A percentile compares a stretch with the other conserved stretches of the same genome.
These are phyloP conservation scores for Boletellus deceptivus DNA, from an alignment of 1,284 basidiomycete species.

Conservation along the genomic window DNA sequence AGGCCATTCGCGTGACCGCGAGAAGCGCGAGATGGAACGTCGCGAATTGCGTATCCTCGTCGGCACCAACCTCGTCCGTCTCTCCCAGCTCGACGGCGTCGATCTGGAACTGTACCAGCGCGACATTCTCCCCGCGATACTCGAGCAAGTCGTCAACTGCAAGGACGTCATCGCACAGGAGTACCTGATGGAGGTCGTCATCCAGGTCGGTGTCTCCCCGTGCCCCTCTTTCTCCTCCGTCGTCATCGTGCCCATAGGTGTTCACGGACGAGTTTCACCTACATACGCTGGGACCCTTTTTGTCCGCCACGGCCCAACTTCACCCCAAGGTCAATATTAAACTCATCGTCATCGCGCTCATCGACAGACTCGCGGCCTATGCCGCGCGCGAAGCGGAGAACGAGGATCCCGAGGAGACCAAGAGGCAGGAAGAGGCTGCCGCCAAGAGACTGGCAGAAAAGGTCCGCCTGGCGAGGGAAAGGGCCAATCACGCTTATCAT, in stretches of 20 bases:
- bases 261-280: constrained; percentile 97
- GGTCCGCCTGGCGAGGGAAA: constrained; percentile 61
- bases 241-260: constrained; percentile 45
- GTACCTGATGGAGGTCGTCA: constrained; percentile 97
- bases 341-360: constrained; percentile 91
- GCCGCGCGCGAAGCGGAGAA: constrained; percentile 92
- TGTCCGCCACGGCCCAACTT: constrained; percentile 89
- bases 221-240: not conserved
- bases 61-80: constrained; percentile 91
- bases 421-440: constrained; percentile 87
- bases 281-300: constrained; percentile 87
- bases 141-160: constrained; percentile 95
- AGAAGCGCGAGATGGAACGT: constrained; percentile 93
- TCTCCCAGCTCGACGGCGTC: constrained; percentile 91
- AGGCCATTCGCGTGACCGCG: constrained; percentile 91
- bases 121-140: constrained; percentile 82
- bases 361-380: constrained; percentile 92
- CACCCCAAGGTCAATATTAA: constrained; percentile 98
- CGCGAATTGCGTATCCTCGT: constrained; percentile 91
- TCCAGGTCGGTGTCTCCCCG: constrained; percentile 55
- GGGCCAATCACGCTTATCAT: constrained; percentile 46
- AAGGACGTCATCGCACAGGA: constrained; percentile 97
- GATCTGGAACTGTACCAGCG: constrained; percentile 86
- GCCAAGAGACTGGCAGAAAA: constrained; percentile 81
- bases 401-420: constrained; percentile 90